Evolutionary conservation across 805 yeast genomes (phyloP), one percentile per base, ranked within the genome.

Genomic region (Kluyveromyces nonfermentans): DNA sequence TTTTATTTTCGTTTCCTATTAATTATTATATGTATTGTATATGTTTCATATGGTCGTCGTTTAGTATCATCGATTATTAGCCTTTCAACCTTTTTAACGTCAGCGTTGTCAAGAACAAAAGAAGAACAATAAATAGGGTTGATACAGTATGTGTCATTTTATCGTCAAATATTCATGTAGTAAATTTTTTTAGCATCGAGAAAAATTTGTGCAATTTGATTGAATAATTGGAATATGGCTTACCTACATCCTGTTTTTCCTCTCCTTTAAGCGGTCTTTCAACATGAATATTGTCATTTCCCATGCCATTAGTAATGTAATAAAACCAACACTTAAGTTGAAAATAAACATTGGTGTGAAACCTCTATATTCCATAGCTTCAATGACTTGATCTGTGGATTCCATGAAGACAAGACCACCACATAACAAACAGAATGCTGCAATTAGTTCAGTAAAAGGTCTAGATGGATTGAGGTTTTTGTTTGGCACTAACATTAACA

Each of bases 351-450:
- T 89, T 41, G 81, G 71, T 22, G 93, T 85, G 47, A 80, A 70
- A 3, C 95, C 95, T 54, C 88, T 73, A 62, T 79, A 86, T 53
- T 85, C 86, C 67, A 88, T 71, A 17, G 86, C 89, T 53, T 77
- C 78, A 28, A 93, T 78, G 5, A 85, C 77, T 53, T 93, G 94
- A 57, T 85, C 90, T 36, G 94, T 85, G 44, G 93, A 80, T 62
- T 87, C 86, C 89, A 89, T 87, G 62, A 93, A 93, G 21, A 93
- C 80, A 49, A 85, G 64, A 8, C 98, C 98, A 38, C 98, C 98
- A 50, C 85, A 74, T 10, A 93, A 61, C 47, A 93, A 71, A 48
- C 88, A 77, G 66, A 90, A 89, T 14, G 89, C 70, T 0, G 82
- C 78, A 31, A 93, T 60, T 37, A 90, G 64, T 64, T 93, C 98